Evolutionary conservation across 164 flowering plant species (phyloP).

Genomic region (Chimonanthus salicifolius): DNA sequence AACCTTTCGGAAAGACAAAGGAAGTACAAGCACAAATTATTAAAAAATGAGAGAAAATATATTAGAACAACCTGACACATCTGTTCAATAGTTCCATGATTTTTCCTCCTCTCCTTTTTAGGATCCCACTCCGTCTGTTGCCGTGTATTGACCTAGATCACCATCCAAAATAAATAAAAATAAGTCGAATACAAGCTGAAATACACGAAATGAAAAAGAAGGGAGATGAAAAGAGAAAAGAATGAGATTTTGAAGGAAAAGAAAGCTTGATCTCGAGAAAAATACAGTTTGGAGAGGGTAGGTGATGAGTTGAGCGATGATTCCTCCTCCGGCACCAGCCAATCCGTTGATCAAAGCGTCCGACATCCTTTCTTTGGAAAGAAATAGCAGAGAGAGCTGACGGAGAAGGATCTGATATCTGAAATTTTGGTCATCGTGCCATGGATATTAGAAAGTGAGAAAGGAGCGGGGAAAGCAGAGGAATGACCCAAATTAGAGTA

Average conservation of each 20-base stretch:
- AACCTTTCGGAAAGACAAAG: conserved; percentile 1
- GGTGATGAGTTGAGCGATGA: conserved; percentile 90
- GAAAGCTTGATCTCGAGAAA: neutral
- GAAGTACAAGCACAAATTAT: too few species aligned
- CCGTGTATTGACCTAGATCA: conserved; percentile 71
- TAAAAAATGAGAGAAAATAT: neutral
- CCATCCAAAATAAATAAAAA: neutral
- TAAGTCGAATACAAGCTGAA: neutral
- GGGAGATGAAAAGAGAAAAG: neutral
- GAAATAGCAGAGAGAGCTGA: neutral
- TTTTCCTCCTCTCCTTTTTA: conserved; percentile 50
- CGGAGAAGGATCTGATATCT: neutral
- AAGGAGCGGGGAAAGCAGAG: neutral
- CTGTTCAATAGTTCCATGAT: conserved; percentile 55
- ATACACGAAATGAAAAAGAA: neutral
- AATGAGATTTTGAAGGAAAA: neutral
- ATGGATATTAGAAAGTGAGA: neutral
- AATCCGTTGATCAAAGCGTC: conserved; percentile 94
- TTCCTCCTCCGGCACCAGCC: conserved; percentile 98
- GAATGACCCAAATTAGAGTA: neutral
- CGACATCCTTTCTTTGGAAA: conserved; percentile 42
- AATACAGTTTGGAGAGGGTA: conserved; percentile 89
- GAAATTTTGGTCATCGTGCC: neutral
- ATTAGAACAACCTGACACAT: conserved; percentile 57
- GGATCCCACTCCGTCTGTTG: conserved; percentile 85